phyloP scores from a whole-genome alignment of 495 filamentous ascomycete genomes.

The Talaromyces wortmannii region DNA sequence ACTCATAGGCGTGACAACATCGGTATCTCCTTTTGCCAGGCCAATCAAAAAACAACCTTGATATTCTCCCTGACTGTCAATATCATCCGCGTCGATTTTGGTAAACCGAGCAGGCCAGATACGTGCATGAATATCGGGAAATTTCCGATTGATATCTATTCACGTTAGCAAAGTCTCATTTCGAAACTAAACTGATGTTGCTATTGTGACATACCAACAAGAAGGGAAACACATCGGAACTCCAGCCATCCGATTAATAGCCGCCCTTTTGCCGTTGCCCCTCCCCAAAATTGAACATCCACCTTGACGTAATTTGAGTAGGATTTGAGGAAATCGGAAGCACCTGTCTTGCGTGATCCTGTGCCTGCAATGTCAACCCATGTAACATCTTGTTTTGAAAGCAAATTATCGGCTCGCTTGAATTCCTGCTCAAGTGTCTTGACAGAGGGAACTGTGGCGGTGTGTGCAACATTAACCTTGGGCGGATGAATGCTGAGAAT shows the following conservation, averaged over 20 bases:
- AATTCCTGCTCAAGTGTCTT: constrained; percentile 43
- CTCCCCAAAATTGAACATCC: constrained; percentile 50
- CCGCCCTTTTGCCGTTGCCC: constrained; percentile 33
- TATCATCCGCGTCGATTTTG: constrained; percentile 4
- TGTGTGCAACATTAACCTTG: constrained; percentile 43
- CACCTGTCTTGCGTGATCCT: constrained; percentile 6
- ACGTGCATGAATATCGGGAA: constrained; percentile 37
- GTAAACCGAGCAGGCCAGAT: constrained; percentile 54
- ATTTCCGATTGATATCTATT: constrained; percentile 29
- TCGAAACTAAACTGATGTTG: neutral
- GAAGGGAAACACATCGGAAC: constrained; percentile 36
- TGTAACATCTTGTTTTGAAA: constrained; percentile 18
- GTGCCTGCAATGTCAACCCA: constrained; percentile 35
- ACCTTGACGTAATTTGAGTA: constrained; percentile 45
- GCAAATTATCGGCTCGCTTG: constrained; percentile 23
- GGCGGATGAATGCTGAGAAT: constrained; percentile 49
- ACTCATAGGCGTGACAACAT: neutral
- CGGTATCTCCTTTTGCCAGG: constrained; percentile 23
- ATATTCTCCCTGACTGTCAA: constrained; percentile 21
- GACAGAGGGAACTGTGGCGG: constrained; percentile 38
- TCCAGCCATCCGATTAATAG: constrained; percentile 49
- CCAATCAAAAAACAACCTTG: constrained; percentile 52
- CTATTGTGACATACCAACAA: constrained; percentile 31
- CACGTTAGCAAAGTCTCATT: constrained; percentile 9
- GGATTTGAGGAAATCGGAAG: constrained; percentile 33